A percentile compares a stretch with the other conserved stretches of the same genome.
Conservation (phyloP, 257 asterid genomes). For the Anisodus acutangulus region DNA sequence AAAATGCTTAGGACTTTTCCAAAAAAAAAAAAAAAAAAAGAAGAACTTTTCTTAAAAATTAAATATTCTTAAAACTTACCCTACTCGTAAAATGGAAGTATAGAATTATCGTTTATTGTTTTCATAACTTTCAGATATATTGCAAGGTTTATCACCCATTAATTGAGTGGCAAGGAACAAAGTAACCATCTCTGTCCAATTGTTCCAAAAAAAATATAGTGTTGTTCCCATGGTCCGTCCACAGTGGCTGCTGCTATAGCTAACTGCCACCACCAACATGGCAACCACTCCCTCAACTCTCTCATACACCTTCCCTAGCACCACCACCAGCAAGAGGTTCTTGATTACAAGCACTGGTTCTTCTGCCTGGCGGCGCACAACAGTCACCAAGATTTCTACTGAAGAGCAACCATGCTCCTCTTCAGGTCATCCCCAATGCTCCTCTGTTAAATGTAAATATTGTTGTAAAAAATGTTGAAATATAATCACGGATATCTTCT, state of each 20-base stretch:
- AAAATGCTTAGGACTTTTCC: too few relatives aligned
- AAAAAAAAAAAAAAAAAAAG: too few relatives aligned
- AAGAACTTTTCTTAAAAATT: too few relatives aligned
- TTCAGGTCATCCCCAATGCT: slow-evolving; percentile 21
- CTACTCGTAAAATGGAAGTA: too few relatives aligned
- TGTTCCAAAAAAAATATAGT: too few relatives aligned
- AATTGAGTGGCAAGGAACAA: slow-evolving; percentile 20
- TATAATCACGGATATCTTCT: too few relatives aligned
- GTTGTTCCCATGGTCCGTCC: background rate
- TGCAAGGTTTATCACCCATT: background rate
- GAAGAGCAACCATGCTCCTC: slow-evolving; percentile 31
- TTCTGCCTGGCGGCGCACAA: background rate
- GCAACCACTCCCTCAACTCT: slow-evolving; percentile 23
- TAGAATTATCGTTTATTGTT: too few relatives aligned
- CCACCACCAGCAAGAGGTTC: slow-evolving; percentile 8
- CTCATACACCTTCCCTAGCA: slow-evolving; percentile 21
- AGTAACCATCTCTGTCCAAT: background rate
- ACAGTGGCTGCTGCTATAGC: background rate
- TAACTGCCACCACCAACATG: slow-evolving; percentile 11
- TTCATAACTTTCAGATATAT: background rate
- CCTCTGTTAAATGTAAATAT: too few relatives aligned
- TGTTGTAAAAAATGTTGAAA: too few relatives aligned
- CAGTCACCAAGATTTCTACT: background rate
- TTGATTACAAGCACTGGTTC: background rate
- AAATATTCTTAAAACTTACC: too few relatives aligned